Evolutionary conservation across 2,329 filamentous ascomycete genomes (phyloP).

Genomic region (Cephalotrichum gorgonifer): DNA sequence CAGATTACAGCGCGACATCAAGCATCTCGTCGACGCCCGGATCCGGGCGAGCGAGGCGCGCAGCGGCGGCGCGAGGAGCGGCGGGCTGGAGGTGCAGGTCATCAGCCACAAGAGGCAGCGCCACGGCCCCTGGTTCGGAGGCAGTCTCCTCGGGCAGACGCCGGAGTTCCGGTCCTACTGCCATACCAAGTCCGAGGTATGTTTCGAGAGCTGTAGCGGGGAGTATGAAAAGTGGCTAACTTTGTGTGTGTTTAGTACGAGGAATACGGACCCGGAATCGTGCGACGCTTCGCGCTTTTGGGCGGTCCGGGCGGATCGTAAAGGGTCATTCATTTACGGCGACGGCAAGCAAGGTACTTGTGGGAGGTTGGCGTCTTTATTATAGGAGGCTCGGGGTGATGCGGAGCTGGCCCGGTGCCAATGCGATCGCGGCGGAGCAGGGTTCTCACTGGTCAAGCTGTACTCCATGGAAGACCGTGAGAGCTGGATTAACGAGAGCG

Average conservation of each 20-base stretch:
- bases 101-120: constrained; percentile 96
- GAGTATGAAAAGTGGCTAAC: neutral
- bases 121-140: constrained; percentile 97
- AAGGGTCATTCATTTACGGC: no score
- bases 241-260: constrained; percentile 53
- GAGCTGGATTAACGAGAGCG: no score
- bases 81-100: constrained; percentile 91
- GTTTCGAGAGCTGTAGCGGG: constrained; percentile 12
- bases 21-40: constrained; percentile 85
- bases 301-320: constrained; percentile 82
- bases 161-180: constrained; percentile 98
- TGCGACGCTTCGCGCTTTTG: constrained; percentile 84
- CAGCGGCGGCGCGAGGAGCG: constrained; percentile 85
- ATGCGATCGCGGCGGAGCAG: no score
- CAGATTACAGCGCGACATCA: constrained; percentile 91
- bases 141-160: constrained; percentile 90
- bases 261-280: constrained; percentile 92
- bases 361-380: no score
- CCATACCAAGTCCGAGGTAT: constrained; percentile 75
- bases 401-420: no score
- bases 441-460: no score
- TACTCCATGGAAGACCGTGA: no score
- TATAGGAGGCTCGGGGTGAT: no score
- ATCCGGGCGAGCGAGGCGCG: constrained; percentile 86
- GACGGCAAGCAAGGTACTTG: neutral